Evolutionary conservation across 1,284 basidiomycete species (phyloP), one percentile per base, ranked within the genome.

Genomic region (Sporisorium scitamineum): DNA sequence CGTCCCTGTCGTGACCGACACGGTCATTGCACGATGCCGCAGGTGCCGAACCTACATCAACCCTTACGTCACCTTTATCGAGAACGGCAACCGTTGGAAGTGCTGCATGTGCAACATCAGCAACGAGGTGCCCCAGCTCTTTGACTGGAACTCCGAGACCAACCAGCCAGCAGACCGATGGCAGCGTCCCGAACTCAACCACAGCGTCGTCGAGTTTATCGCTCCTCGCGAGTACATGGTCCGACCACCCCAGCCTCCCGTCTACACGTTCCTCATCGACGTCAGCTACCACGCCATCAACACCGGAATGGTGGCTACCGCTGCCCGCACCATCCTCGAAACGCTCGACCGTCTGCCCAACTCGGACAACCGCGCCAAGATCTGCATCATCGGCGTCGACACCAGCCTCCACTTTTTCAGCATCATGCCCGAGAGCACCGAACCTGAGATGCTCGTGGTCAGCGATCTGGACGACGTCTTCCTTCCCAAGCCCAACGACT

Each of bases 181-280:
- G 94, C 88, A 90, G 52, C 91, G 97, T 70, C 91, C 93, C 8
- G 97, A 99, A 87, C 89, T 99, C 69, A 98, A 97, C 85, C 91
- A 94, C 86, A 90, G 91, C 53, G 93, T 93, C 20, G 94, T 99
- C 68, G 97, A 99, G 86, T 99, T 92, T 84, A 92, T 99, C 68
- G 97, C 97, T 3, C 96, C 97, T 10, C 96, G 95, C 1, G 97
- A 99, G 87, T 99, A 99, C 87, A 98, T 99, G 96, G 95, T 89
- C 31, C 93, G 97, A 74, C 93, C 97, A 18, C 97, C 97, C 44
- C 97, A 98, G 86, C 94, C 97, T 13, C 94, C 95, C 18, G 94
- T 97, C 58, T 98, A 97, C 87, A 90, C 96, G 61, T 98, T 99
- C 89, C 89, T 99, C 81, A 93, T 99, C 86, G 97, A 99, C 84